Percentiles rank a stretch among this genome's conserved stretches.
phyloP scores from a whole-genome alignment of 768 basidiomycete species.

The Podaxis mareebaensis region DNA sequence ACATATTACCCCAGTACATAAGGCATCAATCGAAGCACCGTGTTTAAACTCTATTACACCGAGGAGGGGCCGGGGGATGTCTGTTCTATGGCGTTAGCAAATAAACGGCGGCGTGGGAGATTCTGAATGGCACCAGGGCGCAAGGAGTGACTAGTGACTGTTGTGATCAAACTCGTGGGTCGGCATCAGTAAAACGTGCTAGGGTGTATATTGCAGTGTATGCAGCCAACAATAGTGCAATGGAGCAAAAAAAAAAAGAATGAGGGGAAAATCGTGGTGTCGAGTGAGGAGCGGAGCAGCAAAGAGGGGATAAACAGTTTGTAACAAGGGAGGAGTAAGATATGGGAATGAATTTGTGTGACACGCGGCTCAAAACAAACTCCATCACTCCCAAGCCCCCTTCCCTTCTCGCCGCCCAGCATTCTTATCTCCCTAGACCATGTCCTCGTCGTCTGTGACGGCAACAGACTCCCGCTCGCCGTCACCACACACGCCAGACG shows the following conservation, averaged over 20 bases:
- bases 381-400: slow-evolving; percentile 1
- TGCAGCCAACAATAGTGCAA: background rate
- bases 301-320: background rate
- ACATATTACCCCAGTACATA: no score
- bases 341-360: background rate
- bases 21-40: no score
- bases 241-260: background rate
- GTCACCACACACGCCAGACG: slow-evolving; percentile 70
- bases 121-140: background rate
- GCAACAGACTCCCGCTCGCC: slow-evolving; percentile 66
- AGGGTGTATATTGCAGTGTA: background rate
- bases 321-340: background rate
- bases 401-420: slow-evolving; percentile 17
- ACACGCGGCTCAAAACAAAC: slow-evolving; percentile 9
- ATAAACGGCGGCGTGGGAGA: background rate
- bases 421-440: slow-evolving; percentile 27
- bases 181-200: background rate
- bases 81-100: background rate
- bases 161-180: background rate
- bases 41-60: no score
- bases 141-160: background rate
- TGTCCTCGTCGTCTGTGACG: slow-evolving; percentile 63
- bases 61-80: background rate
- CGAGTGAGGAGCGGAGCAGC: background rate
- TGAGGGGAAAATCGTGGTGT: background rate